Conservation (phyloP, 2,329 filamentous ascomycete genomes). For the Penicillium sp. region DNA sequence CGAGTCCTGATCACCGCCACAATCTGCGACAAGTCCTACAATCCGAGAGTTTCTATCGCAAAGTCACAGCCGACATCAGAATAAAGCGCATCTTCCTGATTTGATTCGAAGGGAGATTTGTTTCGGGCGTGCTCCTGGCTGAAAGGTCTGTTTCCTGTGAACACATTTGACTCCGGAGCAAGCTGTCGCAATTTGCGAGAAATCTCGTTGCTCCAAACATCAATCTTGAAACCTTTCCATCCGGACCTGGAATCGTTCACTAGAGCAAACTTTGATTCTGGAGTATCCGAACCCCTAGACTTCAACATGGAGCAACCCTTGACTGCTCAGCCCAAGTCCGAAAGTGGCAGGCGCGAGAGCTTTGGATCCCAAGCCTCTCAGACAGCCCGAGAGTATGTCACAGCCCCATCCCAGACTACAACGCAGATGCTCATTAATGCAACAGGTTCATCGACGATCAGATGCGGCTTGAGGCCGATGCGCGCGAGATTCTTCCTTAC, state of each 20-base stretch:
- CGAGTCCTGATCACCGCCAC: background rate
- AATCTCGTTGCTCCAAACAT: background rate
- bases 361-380: constrained; percentile 62
- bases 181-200: background rate
- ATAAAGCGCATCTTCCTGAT: background rate
- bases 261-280: background rate
- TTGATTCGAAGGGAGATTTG: too few species aligned
- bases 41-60: background rate
- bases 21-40: background rate
- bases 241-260: background rate
- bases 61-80: background rate
- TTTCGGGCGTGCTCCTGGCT: background rate
- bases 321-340: constrained; percentile 9
- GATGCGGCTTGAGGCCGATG: constrained; percentile 88
- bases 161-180: background rate
- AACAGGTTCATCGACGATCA: constrained; percentile 82
- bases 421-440: background rate
- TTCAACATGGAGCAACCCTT: constrained; percentile 24
- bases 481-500: constrained; percentile 90
- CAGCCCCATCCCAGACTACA: background rate
- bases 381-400: constrained; percentile 67
- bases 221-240: too few species aligned
- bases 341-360: constrained; percentile 35
- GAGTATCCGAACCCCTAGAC: background rate
- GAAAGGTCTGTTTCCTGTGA: background rate